Conservation (phyloP, 306 rosid genomes). For the Elaeagnus macrophylla region DNA sequence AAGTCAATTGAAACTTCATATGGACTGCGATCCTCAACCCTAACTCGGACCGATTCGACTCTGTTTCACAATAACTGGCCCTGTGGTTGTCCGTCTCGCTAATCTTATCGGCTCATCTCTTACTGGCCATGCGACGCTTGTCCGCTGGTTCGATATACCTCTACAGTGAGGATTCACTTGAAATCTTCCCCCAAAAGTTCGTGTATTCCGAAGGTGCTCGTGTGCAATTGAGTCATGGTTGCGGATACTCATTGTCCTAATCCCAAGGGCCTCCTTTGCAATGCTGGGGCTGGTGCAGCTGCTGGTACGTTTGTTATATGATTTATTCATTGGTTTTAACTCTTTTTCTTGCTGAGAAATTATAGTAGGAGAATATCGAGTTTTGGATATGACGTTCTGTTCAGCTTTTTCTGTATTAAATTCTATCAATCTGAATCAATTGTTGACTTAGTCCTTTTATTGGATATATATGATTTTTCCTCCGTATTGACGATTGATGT, state of each 20-base stretch:
- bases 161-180: constrained; percentile 50
- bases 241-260: constrained; percentile 33
- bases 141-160: constrained; percentile 39
- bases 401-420: no score
- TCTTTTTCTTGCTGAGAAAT: background rate
- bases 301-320: constrained; percentile 37
- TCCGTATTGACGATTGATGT: background rate
- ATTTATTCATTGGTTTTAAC: no score
- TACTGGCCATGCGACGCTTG: constrained; percentile 77
- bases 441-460: no score
- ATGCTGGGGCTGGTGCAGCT: constrained; percentile 67
- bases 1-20: background rate
- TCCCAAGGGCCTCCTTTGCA: constrained; percentile 48
- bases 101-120: no score
- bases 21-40: constrained; percentile 1
- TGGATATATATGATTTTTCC: no score
- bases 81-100: no score
- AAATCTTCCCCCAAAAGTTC: constrained; percentile 12
- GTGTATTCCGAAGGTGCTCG: constrained; percentile 13
- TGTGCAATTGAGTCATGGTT: constrained; percentile 23
- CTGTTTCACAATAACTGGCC: no score
- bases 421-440: no score
- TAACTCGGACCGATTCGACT: constrained; percentile 15
- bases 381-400: no score
- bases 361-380: background rate